A percentile compares a stretch with the other conserved stretches of the same genome.
phyloP scores from a whole-genome alignment of 768 basidiomycete species.

The Suillus subaureus region DNA sequence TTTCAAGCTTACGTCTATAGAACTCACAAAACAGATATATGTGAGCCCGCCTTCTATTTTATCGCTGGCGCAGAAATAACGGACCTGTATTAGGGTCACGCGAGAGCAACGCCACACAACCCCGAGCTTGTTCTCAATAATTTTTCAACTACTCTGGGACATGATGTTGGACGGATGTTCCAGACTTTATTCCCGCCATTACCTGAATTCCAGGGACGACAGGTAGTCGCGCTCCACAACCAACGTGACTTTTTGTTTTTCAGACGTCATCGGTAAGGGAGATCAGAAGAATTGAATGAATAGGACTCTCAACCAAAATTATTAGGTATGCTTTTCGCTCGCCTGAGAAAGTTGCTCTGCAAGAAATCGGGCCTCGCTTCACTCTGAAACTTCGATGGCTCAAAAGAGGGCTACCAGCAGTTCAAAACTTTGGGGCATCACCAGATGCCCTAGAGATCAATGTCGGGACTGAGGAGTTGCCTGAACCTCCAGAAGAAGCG shows the following conservation, averaged over 20 bases:
- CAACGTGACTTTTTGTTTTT: conserved; percentile 99
- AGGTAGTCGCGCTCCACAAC: conserved; percentile 96
- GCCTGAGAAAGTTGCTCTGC: conserved; percentile 86
- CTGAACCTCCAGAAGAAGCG: conserved; percentile 19
- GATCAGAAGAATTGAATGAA: conserved; percentile 5
- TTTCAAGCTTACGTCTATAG: conserved; percentile 90
- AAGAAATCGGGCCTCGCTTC: conserved; percentile 98
- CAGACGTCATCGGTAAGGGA: conserved; percentile 81
- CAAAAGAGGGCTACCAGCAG: conserved; percentile 85
- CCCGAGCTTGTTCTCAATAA: conserved; percentile 95
- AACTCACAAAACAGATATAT: conserved; percentile 83
- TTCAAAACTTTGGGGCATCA: conserved; percentile 67
- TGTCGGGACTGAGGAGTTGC: conserved; percentile 37
- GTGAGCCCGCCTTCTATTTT: conserved; percentile 44
- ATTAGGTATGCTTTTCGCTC: conserved; percentile 89
- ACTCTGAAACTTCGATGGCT: conserved; percentile 92
- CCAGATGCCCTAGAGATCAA: conserved; percentile 59
- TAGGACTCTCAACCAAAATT: conserved; percentile 11
- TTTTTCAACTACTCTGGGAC: conserved; percentile 92
- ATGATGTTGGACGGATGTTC: conserved; percentile 92
- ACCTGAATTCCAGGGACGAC: conserved; percentile 93
- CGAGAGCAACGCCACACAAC: conserved; percentile 86
- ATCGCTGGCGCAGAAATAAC: conserved; percentile 6
- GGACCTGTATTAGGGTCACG: conserved; percentile 69
- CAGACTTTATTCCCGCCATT: conserved; percentile 95